Conservation (phyloP, 108 stramenopile genomes). For the Pseudonitzschia delicatissima region DNA sequence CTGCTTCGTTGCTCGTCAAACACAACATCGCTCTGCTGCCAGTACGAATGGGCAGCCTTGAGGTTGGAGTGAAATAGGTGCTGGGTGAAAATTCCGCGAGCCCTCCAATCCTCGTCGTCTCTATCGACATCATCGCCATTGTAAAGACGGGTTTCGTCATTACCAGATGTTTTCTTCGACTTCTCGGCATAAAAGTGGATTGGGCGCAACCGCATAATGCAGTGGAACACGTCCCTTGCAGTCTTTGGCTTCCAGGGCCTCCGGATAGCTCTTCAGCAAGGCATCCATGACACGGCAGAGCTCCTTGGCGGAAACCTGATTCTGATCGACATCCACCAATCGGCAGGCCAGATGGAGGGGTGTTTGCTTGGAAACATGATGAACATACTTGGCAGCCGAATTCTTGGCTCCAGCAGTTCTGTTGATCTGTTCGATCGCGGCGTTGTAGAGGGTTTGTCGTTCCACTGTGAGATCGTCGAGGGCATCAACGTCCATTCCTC, state of each 20-base stretch:
- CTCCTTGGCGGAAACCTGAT: not conserved
- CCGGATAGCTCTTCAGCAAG: conserved; percentile 31
- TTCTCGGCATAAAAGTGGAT: conserved; percentile 10
- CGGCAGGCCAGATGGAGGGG: conserved; percentile 70
- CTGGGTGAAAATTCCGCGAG: conserved; percentile 28
- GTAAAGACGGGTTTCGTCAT: not conserved
- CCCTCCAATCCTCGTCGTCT: conserved; percentile 28
- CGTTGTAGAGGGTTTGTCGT: conserved; percentile 2
- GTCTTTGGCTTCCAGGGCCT: conserved; percentile 34
- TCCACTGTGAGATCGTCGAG: conserved; percentile 3
- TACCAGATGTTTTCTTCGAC: not conserved
- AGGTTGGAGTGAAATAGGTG: conserved; percentile 33
- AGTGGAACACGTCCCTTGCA: conserved; percentile 51
- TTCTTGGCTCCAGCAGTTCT: not conserved
- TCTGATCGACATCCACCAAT: conserved; percentile 38
- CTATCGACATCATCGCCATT: not conserved
- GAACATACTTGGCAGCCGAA: conserved; percentile 28
- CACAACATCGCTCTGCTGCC: conserved; percentile 30
- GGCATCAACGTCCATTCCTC: not conserved
- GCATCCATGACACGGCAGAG: conserved; percentile 31
- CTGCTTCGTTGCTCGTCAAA: conserved; percentile 13
- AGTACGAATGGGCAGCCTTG: conserved; percentile 39
- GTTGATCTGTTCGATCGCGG: not conserved
- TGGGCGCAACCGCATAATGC: conserved; percentile 47
- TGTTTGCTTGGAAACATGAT: conserved; percentile 52